Percentiles rank a stretch among this genome's conserved stretches.
These are phyloP conservation scores for Camillea tinctor DNA, from an alignment of 2,329 filamentous ascomycete species.

Conservation along the genomic window DNA sequence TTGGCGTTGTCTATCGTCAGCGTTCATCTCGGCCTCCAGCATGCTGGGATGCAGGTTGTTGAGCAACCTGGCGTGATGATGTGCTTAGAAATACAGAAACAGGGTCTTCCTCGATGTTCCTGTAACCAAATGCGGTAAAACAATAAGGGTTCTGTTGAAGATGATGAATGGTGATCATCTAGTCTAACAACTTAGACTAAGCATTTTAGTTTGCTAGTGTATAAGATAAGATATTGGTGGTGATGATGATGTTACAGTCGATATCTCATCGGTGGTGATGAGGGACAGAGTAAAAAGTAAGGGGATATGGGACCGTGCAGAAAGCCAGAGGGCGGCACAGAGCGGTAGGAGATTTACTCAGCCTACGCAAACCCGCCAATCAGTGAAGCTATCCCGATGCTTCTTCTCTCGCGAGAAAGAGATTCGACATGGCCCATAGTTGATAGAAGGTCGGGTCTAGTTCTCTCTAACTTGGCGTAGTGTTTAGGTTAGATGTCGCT, in stretches of 20 bases:
- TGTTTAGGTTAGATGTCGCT: neutral
- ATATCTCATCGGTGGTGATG: neutral
- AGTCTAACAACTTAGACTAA: neutral
- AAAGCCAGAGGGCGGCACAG: neutral
- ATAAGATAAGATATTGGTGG: neutral
- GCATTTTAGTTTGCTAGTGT: neutral
- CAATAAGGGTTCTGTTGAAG: neutral
- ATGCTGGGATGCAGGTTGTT: neutral
- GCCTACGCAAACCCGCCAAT: neutral
- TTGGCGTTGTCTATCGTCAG: neutral
- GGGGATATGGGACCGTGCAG: neutral
- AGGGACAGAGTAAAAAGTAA: neutral
- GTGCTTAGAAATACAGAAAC: neutral
- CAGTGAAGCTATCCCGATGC: neutral
- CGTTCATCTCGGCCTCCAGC: neutral
- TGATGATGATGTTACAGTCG: neutral
- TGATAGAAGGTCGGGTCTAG: neutral
- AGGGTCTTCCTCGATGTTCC: neutral
- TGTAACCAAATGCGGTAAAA: neutral
- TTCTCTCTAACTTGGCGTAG: neutral
- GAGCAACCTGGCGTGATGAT: neutral
- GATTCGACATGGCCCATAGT: neutral
- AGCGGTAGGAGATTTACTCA: no score
- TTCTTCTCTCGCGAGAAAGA: neutral
- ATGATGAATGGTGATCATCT: neutral